Conservation (phyloP, 2,329 filamentous ascomycete species). For the Colletotrichum gigasporum region DNA sequence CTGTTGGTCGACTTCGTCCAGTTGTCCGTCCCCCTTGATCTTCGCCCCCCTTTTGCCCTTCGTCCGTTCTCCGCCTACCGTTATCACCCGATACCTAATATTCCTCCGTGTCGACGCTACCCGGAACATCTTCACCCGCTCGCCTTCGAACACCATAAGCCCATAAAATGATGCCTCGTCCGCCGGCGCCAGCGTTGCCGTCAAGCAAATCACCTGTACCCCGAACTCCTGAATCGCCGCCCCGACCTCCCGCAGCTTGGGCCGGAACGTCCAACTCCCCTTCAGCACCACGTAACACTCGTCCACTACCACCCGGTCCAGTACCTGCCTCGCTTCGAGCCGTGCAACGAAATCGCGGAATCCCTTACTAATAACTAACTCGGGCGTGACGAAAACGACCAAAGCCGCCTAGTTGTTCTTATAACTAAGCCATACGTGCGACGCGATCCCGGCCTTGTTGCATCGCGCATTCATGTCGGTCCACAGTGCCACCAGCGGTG, state of each 20-base stretch:
- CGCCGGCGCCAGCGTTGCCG: slow-evolving; percentile 8
- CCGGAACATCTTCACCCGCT: not conserved
- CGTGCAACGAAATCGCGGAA: slow-evolving; percentile 17
- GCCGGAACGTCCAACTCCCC: not conserved
- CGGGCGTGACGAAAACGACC: not conserved
- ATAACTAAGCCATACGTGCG: not conserved
- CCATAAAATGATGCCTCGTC: slow-evolving; percentile 5
- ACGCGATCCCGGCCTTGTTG: not conserved
- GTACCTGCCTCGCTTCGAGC: not conserved
- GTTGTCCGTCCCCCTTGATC: not conserved
- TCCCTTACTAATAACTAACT: not conserved
- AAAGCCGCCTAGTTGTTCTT: not conserved
- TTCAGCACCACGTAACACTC: slow-evolving; percentile 23
- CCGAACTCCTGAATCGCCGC: not conserved
- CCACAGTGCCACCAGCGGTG: slow-evolving; percentile 15
- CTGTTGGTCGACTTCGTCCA: too few relatives aligned
- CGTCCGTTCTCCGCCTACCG: too few relatives aligned
- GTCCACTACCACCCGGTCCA: slow-evolving; percentile 22
- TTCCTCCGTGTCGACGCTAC: not conserved
- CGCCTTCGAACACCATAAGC: not conserved
- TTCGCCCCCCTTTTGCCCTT: too few relatives aligned
- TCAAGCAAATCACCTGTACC: slow-evolving; percentile 23
- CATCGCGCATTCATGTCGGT: slow-evolving; percentile 18
- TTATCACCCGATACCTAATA: not conserved
- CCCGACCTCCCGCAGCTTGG: not conserved